Evolutionary conservation across 208 protist species (phyloP).

Genomic region (Tetramitus jugosus): DNA sequence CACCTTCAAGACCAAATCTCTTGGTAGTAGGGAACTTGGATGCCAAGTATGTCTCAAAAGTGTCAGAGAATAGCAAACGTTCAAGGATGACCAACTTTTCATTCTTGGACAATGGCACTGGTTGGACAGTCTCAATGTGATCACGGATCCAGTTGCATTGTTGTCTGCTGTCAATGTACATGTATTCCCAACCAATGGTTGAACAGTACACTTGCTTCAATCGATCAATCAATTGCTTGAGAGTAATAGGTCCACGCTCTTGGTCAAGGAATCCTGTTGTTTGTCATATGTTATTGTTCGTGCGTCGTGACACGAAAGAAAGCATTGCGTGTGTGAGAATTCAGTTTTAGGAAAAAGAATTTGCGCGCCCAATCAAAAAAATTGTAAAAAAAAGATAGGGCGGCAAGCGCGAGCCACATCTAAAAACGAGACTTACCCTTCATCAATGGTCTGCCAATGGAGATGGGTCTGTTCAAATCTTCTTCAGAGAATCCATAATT

Average conservation of each 20-base stretch:
- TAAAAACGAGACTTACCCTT: background rate
- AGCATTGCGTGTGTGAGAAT: no score
- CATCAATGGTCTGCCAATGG: background rate
- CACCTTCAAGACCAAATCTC: conserved; percentile 91
- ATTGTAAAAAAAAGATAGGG: conserved; percentile 58
- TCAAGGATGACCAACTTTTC: conserved; percentile 77
- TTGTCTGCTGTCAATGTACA: conserved; percentile 79
- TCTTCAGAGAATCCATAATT: conserved; percentile 63
- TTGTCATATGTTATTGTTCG: no score
- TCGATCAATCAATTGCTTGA: conserved; percentile 56
- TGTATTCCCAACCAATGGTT: conserved; percentile 80
- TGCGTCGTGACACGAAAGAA: no score
- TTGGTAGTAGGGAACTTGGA: conserved; percentile 86
- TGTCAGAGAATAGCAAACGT: conserved; percentile 70
- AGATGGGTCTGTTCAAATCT: conserved; percentile 59
- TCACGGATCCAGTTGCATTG: conserved; percentile 76
- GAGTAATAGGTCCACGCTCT: conserved; percentile 55
- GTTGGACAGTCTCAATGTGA: conserved; percentile 62
- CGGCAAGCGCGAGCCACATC: background rate
- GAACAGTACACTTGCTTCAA: conserved; percentile 73
- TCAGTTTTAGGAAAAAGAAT: no score
- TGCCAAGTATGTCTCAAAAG: conserved; percentile 86
- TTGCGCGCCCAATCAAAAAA: no score
- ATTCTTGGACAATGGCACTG: conserved; percentile 49
- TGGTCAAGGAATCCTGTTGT: conserved; percentile 62